Percentiles rank a stretch among this genome's conserved stretches.
Evolutionary conservation across 176 grass and related monocot species (phyloP).

Genomic region (Cenchrus americanus): DNA sequence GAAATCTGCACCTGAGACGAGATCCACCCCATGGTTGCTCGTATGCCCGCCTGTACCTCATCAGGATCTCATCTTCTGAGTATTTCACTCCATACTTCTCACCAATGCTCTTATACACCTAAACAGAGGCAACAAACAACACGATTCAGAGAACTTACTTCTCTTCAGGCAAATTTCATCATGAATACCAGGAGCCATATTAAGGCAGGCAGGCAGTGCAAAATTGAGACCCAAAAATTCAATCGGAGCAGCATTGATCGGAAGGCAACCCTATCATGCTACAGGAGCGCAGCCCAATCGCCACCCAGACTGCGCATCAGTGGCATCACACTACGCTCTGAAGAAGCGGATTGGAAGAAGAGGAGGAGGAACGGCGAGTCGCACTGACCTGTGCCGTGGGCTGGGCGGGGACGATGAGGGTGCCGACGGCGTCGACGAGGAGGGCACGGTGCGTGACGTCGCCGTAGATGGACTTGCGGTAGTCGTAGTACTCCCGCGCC

Average conservation of each 20-base stretch:
- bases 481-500: conserved; percentile 73
- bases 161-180: background rate
- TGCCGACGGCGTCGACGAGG: conserved; percentile 86
- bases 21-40: conserved; percentile 84
- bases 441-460: conserved; percentile 81
- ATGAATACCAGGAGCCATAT: background rate
- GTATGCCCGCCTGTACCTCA: conserved; percentile 72
- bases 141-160: background rate
- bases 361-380: background rate
- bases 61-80: conserved; percentile 74
- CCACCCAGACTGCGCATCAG: background rate
- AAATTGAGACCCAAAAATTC: background rate
- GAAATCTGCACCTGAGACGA: conserved; percentile 60
- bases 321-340: too few relatives aligned
- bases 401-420: conserved; percentile 71
- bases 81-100: conserved; percentile 83
- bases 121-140: background rate
- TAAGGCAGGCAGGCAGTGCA: background rate
- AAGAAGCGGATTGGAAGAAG: background rate
- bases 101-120: conserved; percentile 82
- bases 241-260: background rate
- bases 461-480: conserved; percentile 78
- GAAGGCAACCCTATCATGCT: background rate
- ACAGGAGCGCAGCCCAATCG: background rate
- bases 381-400: conserved; percentile 73